phyloP scores from a whole-genome alignment of 2,329 filamentous ascomycete genomes.

The Rhexocercosporidium sp. region DNA sequence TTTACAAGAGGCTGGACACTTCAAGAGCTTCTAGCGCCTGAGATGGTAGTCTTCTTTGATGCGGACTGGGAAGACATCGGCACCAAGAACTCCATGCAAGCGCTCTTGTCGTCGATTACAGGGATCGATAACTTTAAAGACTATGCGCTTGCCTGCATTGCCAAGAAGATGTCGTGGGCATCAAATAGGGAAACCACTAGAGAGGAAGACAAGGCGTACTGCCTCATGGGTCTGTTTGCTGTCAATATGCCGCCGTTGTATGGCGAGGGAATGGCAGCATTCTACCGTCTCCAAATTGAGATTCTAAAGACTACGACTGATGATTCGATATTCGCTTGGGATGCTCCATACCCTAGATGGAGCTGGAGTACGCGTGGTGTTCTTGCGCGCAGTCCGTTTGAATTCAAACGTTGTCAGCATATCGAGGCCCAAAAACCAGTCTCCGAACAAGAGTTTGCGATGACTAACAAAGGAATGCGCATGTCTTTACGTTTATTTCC shows the following conservation, averaged over 20 bases:
- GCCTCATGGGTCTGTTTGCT: conserved; percentile 3
- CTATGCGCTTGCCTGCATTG: neutral
- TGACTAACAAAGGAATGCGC: too few species aligned
- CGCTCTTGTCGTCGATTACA: neutral
- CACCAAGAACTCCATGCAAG: neutral
- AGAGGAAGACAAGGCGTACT: conserved; percentile 4
- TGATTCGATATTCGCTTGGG: conserved; percentile 5
- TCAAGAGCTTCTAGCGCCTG: neutral
- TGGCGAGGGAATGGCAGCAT: neutral
- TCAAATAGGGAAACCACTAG: neutral
- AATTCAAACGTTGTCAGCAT: too few species aligned
- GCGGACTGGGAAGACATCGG: neutral
- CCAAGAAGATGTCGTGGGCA: conserved; percentile 8
- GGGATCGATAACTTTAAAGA: neutral
- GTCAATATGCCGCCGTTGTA: conserved; percentile 3
- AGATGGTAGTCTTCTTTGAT: neutral
- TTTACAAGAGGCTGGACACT: neutral
- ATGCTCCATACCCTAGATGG: too few species aligned
- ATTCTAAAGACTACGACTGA: conserved; percentile 1
- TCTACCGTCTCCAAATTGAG: conserved; percentile 1
- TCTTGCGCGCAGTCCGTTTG: too few species aligned
- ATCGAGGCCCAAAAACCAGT: too few species aligned
- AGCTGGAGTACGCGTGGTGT: too few species aligned
- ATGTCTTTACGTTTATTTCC: too few species aligned
- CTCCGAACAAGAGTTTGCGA: too few species aligned